phyloP scores from a whole-genome alignment of 257 asterid species.

The Nicotiana tabacum region DNA sequence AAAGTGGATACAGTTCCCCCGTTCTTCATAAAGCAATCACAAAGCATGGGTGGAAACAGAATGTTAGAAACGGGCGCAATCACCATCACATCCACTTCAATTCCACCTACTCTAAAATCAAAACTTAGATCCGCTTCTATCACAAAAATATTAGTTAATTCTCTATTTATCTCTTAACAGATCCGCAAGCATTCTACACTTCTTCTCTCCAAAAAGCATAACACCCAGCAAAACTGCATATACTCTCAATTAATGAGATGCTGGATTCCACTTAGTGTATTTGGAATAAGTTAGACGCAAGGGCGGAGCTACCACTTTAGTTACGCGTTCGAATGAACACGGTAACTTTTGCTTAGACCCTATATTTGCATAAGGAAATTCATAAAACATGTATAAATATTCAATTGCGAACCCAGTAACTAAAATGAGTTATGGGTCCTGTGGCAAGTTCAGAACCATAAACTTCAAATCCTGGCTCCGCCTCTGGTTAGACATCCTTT shows the following conservation, averaged over 20 bases:
- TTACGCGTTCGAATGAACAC: too few species aligned
- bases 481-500: not conserved
- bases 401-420: too few species aligned
- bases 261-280: not conserved
- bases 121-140: not conserved
- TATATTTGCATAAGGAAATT: too few species aligned
- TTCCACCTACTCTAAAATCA: not conserved
- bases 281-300: not conserved
- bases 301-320: too few species aligned
- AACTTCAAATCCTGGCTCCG: too few species aligned
- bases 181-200: not conserved
- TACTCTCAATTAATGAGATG: not conserved
- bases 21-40: not conserved
- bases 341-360: too few species aligned
- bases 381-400: too few species aligned
- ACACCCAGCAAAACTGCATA: not conserved
- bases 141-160: not conserved
- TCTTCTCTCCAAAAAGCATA: not conserved
- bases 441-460: too few species aligned
- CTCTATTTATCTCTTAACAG: not conserved
- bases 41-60: not conserved
- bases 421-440: too few species aligned
- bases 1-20: not conserved
- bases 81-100: not conserved
- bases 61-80: not conserved